Percentiles rank a stretch among this genome's conserved stretches.
These are phyloP conservation scores for Calonectria pseudoreteaudii DNA, from an alignment of 2,329 filamentous ascomycete species.

Conservation along the genomic window DNA sequence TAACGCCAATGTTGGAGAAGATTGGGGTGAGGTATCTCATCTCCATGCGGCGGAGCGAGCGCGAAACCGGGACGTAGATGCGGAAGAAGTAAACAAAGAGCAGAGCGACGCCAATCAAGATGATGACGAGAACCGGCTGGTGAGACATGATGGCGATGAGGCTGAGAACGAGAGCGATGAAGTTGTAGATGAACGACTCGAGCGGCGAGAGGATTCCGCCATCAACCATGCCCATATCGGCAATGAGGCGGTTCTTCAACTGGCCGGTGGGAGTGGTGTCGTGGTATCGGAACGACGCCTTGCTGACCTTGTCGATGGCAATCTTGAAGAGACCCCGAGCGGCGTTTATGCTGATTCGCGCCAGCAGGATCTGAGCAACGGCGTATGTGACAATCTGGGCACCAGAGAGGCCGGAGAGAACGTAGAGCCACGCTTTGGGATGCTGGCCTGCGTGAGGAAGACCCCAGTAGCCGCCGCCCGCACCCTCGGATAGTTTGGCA, in stretches of 20 bases:
- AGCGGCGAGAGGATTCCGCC: slow-evolving; percentile 85
- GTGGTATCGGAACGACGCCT: slow-evolving; percentile 89
- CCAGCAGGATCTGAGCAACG: slow-evolving; percentile 73
- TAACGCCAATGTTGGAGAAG: slow-evolving; percentile 91
- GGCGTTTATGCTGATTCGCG: slow-evolving; percentile 83
- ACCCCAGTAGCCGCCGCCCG: slow-evolving; percentile 40
- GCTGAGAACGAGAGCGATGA: slow-evolving; percentile 78
- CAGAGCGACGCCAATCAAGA: slow-evolving; percentile 75
- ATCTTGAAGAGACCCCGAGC: slow-evolving; percentile 80
- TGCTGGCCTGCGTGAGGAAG: slow-evolving; percentile 74
- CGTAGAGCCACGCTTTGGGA: slow-evolving; percentile 79
- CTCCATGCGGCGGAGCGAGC: slow-evolving; percentile 84
- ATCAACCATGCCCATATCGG: slow-evolving; percentile 90
- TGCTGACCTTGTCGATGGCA: slow-evolving; percentile 79
- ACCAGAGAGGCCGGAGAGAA: slow-evolving; percentile 75
- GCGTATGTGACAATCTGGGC: slow-evolving; percentile 70
- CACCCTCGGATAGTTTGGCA: slow-evolving; percentile 33
- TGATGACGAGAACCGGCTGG: slow-evolving; percentile 80
- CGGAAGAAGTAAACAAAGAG: slow-evolving; percentile 81
- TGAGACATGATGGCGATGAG: slow-evolving; percentile 83
- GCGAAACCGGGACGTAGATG: slow-evolving; percentile 83
- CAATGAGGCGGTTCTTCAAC: slow-evolving; percentile 91
- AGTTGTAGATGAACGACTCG: slow-evolving; percentile 75
- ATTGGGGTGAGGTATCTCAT: slow-evolving; percentile 91
- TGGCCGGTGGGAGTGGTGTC: slow-evolving; percentile 90